Conservation (phyloP, 2,329 filamentous ascomycete genomes). For the Corynespora cassiicola region DNA sequence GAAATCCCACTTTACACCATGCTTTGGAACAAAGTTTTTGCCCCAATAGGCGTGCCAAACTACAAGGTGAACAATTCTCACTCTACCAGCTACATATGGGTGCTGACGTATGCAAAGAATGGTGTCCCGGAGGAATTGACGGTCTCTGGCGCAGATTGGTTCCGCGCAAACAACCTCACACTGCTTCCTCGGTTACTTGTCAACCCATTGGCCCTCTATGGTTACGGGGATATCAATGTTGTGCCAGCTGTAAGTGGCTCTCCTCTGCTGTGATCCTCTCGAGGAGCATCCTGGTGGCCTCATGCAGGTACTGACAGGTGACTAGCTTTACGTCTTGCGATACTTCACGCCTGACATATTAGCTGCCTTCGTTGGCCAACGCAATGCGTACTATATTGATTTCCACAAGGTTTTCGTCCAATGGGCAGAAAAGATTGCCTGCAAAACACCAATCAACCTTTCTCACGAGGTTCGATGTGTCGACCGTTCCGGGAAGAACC, state of each 20-base stretch:
- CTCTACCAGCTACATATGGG: constrained; percentile 11
- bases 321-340: constrained; percentile 46
- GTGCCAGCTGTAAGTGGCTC: constrained; percentile 45
- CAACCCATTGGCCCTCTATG: constrained; percentile 44
- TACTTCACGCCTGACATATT: constrained; percentile 48
- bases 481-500: constrained; percentile 40
- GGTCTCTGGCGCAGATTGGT: constrained; percentile 43
- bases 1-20: constrained; percentile 42
- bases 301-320: constrained; percentile 33
- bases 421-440: constrained; percentile 35
- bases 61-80: constrained; percentile 39
- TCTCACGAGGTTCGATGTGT: constrained; percentile 43
- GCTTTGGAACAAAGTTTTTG: constrained; percentile 41
- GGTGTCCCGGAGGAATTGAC: constrained; percentile 44
- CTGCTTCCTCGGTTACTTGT: constrained; percentile 41
- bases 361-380: constrained; percentile 42
- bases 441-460: constrained; percentile 39
- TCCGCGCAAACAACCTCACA: constrained; percentile 43
- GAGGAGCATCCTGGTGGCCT: too few relatives aligned
- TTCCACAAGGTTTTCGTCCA: constrained; percentile 45
- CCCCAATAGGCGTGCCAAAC: constrained; percentile 36
- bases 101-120: constrained; percentile 35
- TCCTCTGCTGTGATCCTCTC: constrained; percentile 3
- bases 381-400: constrained; percentile 45
- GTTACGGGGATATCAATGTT: constrained; percentile 45